phyloP scores from a whole-genome alignment of 257 asterid species.

The Cinchona pubescens region DNA sequence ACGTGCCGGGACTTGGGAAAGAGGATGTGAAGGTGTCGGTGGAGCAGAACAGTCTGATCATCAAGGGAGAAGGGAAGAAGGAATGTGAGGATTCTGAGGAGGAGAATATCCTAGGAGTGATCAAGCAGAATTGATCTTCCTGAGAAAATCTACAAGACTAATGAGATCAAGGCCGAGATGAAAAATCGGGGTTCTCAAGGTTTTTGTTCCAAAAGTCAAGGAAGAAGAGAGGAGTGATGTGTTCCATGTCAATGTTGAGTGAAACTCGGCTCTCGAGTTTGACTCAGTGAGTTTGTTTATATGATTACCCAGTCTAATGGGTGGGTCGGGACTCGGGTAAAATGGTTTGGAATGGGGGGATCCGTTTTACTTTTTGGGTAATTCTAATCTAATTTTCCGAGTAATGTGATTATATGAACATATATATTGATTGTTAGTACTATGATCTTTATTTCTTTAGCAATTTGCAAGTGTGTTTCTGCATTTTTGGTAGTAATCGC shows the following conservation, averaged over 20 bases:
- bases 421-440: too few relatives aligned
- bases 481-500: neutral
- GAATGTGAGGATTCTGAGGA: constrained; percentile 20
- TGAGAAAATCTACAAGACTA: constrained; percentile 26
- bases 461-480: neutral
- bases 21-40: constrained; percentile 39
- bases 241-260: constrained; percentile 21
- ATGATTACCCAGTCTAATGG: neutral
- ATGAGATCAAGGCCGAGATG: constrained; percentile 44
- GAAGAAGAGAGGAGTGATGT: constrained; percentile 41
- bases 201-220: constrained; percentile 37
- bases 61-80: constrained; percentile 33
- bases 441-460: neutral
- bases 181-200: constrained; percentile 46
- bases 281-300: neutral
- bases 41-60: constrained; percentile 36
- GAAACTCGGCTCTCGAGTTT: neutral
- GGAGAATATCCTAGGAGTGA: constrained; percentile 14
- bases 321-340: neutral
- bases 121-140: constrained; percentile 37
- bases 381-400: neutral
- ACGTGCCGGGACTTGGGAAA: constrained; percentile 48
- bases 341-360: neutral
- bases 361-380: neutral
- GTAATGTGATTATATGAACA: neutral